Base-by-base conservation (phyloP, 1,284 basidiomycete species). In the Coniferiporia sulphurascens region DNA sequence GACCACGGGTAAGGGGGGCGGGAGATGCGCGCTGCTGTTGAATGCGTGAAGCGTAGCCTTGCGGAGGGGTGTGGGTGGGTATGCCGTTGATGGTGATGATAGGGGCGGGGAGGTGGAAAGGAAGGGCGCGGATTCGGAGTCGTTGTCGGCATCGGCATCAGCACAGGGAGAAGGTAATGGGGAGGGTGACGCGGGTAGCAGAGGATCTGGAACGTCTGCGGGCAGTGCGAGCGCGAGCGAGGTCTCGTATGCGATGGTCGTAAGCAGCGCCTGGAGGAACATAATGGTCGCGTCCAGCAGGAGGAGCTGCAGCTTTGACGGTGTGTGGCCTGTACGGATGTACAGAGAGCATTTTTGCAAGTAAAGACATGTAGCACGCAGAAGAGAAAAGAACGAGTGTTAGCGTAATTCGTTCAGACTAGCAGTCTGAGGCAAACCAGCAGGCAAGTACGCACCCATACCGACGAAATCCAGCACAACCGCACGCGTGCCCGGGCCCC, bases 401-500 rank as follows among this genome's bases (percentile, higher is more conserved):
- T 5, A 9, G 48, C 48, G 41, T 44, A 5, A 6, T n/a, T 6
- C 8, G n/a, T 45, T 55, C 51, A 15, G n/a, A 35, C 6, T 7
- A 38, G 7, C 36, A 13, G 36, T 7, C 7, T 13, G 52, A 6
- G 55, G 27, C 32, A 27, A 48, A 45, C 5, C 2, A 27, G 5
- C 27, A 5, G 27, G 27, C 5, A 27, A 5, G 17, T 41, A 78
- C 85, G 56, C 68, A 90, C 88, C 81, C 76, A 84, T 76, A 59
- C 89, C 89, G 62, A 91, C 79, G 65, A 91, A 91, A 69, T 91
- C 88, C 60, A 91, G 81, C 43, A 91, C 71, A 65, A 89, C 44
- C 44, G 44, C 44, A n/a, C 71, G 8, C 79, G 74, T 65, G 84
- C 78, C 68, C 57, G 79, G 72, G 6, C 80, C 79, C 36, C 76